Conservation (phyloP, 2,329 filamentous ascomycete species). For the Pseudogymnoascus sp. region DNA sequence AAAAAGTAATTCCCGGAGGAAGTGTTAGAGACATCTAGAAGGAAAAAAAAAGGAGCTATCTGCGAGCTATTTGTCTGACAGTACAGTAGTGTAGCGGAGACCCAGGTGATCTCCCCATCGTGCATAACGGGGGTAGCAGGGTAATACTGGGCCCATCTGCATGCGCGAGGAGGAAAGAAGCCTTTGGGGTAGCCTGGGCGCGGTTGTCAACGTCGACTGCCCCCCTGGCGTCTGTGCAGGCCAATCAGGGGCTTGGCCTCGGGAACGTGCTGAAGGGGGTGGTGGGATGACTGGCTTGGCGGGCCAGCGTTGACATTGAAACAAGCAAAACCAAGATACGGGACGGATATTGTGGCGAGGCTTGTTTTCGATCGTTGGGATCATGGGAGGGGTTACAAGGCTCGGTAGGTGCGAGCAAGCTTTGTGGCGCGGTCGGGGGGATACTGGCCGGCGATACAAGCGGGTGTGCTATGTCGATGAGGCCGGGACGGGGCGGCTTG, state of each 20-base stretch:
- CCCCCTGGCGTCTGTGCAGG: background rate
- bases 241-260: background rate
- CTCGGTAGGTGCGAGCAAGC: background rate
- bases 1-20: background rate
- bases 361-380: background rate
- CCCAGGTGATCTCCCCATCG: background rate
- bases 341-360: background rate
- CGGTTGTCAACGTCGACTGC: background rate
- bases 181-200: background rate
- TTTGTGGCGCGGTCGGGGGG: background rate
- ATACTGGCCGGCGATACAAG: background rate
- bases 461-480: background rate
- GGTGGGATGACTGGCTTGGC: background rate
- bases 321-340: conserved; percentile 1
- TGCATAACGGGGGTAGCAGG: background rate
- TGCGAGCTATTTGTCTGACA: conserved; percentile 6
- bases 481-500: background rate
- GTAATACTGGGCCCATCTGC: background rate
- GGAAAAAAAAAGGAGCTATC: background rate
- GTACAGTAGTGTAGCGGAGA: background rate
- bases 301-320: background rate
- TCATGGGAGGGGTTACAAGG: background rate
- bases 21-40: background rate
- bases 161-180: background rate
- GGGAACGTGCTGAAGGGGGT: background rate